Percentiles rank a stretch among this genome's conserved stretches.
Evolutionary conservation across 73 alveolate species (phyloP).

Genomic region (Paraurostyla sp.): DNA sequence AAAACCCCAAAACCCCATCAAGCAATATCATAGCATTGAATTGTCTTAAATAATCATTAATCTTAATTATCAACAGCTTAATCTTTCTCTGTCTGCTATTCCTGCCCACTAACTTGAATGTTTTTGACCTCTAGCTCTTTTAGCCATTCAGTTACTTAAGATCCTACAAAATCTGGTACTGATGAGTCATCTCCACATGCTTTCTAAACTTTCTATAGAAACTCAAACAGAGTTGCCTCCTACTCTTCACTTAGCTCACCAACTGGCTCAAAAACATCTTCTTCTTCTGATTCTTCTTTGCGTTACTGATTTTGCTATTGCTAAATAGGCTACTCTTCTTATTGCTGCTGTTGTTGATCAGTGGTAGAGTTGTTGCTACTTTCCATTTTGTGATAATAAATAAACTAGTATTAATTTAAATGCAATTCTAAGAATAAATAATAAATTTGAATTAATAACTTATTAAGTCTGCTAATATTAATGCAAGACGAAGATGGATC

Average conservation of each 20-base stretch:
- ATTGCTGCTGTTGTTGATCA: not conserved
- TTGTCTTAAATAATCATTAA: not conserved
- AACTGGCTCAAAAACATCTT: not conserved
- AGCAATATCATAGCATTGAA: too few species aligned
- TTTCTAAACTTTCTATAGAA: slow-evolving; percentile 22
- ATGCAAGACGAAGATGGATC: too few species aligned
- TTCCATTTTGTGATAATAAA: slow-evolving; percentile 1
- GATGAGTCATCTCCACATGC: slow-evolving; percentile 37
- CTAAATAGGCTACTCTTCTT: not conserved
- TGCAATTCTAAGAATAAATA: too few species aligned
- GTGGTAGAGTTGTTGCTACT: too few species aligned
- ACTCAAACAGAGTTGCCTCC: slow-evolving; percentile 38
- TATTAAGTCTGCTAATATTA: too few species aligned
- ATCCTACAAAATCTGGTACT: slow-evolving; percentile 51
- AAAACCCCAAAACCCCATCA: too few species aligned
- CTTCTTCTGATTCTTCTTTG: not conserved
- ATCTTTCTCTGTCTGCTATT: not conserved
- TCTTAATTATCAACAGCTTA: not conserved
- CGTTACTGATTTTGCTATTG: not conserved
- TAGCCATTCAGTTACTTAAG: slow-evolving; percentile 45
- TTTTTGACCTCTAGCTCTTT: slow-evolving; percentile 5
- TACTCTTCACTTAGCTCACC: slow-evolving; percentile 13
- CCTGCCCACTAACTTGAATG: not conserved
- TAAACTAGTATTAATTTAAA: not conserved
- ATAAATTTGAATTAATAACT: too few species aligned